Evolutionary conservation across 257 asterid species (phyloP), one percentile per base, ranked within the genome.

Genomic region (Eucommia ulmoides): DNA sequence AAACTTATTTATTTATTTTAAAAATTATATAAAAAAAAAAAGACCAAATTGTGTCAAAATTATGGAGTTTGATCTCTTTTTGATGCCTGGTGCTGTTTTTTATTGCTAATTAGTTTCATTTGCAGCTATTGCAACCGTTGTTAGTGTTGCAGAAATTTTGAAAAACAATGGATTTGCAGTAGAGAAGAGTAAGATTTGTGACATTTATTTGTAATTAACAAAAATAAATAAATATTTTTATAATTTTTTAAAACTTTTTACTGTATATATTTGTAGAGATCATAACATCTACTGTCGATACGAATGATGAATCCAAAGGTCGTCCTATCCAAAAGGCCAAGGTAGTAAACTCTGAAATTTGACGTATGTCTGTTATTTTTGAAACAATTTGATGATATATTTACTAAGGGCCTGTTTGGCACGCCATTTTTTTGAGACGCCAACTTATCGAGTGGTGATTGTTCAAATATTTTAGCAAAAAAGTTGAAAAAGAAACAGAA

Each of bases 111-210:
- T n/a, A n/a, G n/a, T n/a, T n/a, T n/a, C n/a, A n/a, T n/a, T n/a
- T 71, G 61, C 77, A 86, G 96, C 96, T 20, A 86, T 83, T 53
- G 81, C 94, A 41, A 83, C 94, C 16, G 96, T 78, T 49, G 93
- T 83, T 61, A 75, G 89, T 25, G 51, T 86, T 20, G 93, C 96
- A 21, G 94, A 86, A 70, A 86, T 86, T 50, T 72, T 83, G 73
- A 86, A 86, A 76, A 86, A 86, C 66, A 78, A 73, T 61, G 96
- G 96, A 52, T 69, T 86, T 63, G 96, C 96, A 57, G 65, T 76
- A 58, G 96, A 86, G 72, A 86, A 83, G 80, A 83, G 96, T 86
- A 75, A 78, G 94, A 66, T 24, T n/a, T 19, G 22, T 20, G 24
- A 7, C 26, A 10, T 20, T n/a, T n/a, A n/a, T n/a, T n/a, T n/a